Base-by-base conservation (phyloP, 1,284 basidiomycete species). In the Microbotryum intermedium region DNA sequence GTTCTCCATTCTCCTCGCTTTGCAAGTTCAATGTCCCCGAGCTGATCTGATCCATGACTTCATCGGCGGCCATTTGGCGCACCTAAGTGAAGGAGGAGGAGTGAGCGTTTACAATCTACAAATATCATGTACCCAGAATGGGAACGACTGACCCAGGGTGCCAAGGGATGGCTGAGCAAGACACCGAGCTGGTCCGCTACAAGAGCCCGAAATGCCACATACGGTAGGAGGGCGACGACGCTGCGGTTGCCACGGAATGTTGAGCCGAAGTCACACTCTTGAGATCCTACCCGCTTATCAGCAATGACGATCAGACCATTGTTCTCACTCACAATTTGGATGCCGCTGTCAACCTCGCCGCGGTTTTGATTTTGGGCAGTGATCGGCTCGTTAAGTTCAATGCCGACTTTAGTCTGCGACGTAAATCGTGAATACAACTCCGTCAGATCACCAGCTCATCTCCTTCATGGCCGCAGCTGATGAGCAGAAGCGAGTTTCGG, bases 281-380 rank as follows among this genome's bases (percentile, higher is more conserved):
- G 20, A 42, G 5, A 51, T 18, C 16, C 30, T 30, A 4, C 10
- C 30, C n/a, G n/a, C 28, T 16, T 39, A 44, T 21, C 39, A 43
- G 4, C 49, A 53, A 0, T 28, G 23, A 2, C 25, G 29, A 25
- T 55, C 52, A 16, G 39, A 45, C 25, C 6, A 26, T 9, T 51
- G 10, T 26, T 72, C 81, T 68, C 69, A 72, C 81, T 68, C 69
- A 92, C 90, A 87, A 81, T 75, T 84, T 87, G 86, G 90, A 87
- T 2, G 84, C 83, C 62, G 84, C 82, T 8, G 80, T 79, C 43
- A 93, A 83, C 55, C 91, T 77, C 67, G 87, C 85, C 18, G 88
- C 77, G 64, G 82, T 91, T 76, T 90, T 93, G 54, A 92, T 75
- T 29, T 81, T 81, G 26, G 77, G 74, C 11, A 84, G 77, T 72